Base-by-base conservation (phyloP, 2,329 filamentous ascomycete genomes). In the Penicillium nordicum region DNA sequence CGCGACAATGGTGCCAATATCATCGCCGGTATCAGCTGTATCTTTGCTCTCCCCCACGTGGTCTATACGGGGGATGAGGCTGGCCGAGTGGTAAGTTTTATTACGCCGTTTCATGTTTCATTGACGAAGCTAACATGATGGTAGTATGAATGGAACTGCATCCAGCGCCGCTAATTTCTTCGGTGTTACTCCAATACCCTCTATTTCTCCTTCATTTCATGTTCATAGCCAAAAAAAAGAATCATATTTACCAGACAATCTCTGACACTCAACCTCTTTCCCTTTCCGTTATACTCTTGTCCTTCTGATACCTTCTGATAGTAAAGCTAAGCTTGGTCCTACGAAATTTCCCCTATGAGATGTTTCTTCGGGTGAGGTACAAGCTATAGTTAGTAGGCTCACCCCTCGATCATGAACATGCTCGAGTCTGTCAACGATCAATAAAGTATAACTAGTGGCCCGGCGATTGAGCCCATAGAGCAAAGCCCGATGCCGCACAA, bases 1-100 rank as follows among this genome's bases (percentile, higher is more conserved):
- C 85, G 84, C 48, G 87, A 81, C 81, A 78, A 83, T 70, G 75
- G 85, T 68, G 65, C 72, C 36, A 82, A 81, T 60, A 79, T 78
- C 56, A 70, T 65, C 40, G 87, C 88, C 2, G 87, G 88, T 0
- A 92, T 97, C 58, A 96, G 89, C 37, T 95, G 89, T 69, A 89
- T 99, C 50, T 81, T 89, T 55, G 89, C 93, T 3, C 89, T 92
- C 82, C 85, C 90, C 51, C 87, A 88, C 60, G 83, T 88, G 59
- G 86, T 97, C 10, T 97, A 97, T 74, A 96, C 92, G 0, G 94
- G 93, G 3, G 94, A 97, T 76, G 94, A 97, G 62, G 88, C 92
- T 61, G 94, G 94, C 30, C 83, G 87, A 79, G 93, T 99, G 74
- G 90, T 94, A 70, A 84, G 87, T 55, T 40, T 47, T 23, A 29